phyloP scores from a whole-genome alignment of 176 grass and related monocot genomes.

The Microstegium vimineum region DNA sequence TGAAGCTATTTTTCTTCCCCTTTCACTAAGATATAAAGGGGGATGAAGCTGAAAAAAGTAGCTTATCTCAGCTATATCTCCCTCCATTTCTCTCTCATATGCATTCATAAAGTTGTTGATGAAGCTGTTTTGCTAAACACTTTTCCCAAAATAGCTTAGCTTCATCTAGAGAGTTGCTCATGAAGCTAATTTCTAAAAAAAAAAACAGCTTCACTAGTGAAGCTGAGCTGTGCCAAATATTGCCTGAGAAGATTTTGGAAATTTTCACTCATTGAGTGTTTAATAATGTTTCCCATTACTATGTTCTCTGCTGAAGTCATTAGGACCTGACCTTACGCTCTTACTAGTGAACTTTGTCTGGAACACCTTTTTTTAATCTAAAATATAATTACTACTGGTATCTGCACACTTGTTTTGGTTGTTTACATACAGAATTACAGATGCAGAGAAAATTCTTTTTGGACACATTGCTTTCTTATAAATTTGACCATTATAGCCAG shows the following conservation, averaged over 20 bases:
- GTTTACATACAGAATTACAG: neutral
- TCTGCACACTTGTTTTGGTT: neutral
- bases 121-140: too few species aligned
- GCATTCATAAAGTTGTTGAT: too few species aligned
- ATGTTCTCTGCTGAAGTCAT: neutral
- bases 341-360: neutral
- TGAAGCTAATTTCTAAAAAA: conserved; percentile 81
- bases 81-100: too few species aligned
- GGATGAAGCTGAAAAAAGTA: too few species aligned
- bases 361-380: neutral
- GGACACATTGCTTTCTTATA: neutral
- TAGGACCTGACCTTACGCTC: neutral
- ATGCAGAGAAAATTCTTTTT: neutral
- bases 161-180: too few species aligned
- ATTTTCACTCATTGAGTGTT: neutral
- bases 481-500: conserved; percentile 17
- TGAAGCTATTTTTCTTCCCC: too few species aligned
- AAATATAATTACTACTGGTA: neutral
- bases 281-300: neutral
- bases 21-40: too few species aligned
- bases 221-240: conserved; percentile 74
- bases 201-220: too few species aligned
- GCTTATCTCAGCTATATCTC: too few species aligned
- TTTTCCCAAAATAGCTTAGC: too few species aligned
- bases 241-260: conserved; percentile 1